A percentile compares a stretch with the other conserved stretches of the same genome.
Evolutionary conservation across 768 basidiomycete genomes (phyloP).

Genomic region (Boletus patriciae): DNA sequence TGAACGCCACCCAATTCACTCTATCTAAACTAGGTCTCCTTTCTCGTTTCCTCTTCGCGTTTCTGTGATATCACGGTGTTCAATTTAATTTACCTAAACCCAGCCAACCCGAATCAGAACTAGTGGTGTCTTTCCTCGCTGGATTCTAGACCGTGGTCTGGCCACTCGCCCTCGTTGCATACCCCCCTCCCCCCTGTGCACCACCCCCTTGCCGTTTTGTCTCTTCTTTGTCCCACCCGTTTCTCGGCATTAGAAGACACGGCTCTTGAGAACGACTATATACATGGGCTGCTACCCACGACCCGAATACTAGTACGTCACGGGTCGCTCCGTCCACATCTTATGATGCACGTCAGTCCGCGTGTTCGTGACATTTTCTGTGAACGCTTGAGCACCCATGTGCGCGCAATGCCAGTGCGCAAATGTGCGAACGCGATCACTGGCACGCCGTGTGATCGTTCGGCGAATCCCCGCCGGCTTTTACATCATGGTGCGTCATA

Average conservation of each 20-base stretch:
- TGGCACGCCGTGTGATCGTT: too few relatives aligned
- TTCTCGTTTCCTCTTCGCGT: neutral
- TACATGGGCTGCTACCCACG: neutral
- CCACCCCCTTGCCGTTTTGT: neutral
- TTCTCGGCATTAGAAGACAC: neutral
- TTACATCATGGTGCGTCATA: too few relatives aligned
- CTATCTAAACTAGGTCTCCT: conserved; percentile 1
- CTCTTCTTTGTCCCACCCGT: neutral
- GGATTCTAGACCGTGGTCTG: neutral
- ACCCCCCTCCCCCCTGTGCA: neutral
- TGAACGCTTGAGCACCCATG: too few relatives aligned
- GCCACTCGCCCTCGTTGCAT: neutral
- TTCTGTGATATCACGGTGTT: neutral
- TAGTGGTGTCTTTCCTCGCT: too few relatives aligned
- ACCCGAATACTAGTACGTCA: neutral
- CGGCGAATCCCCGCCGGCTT: too few relatives aligned
- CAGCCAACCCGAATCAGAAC: neutral
- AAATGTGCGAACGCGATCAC: too few relatives aligned
- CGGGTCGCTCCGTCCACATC: neutral
- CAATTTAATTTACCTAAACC: conserved; percentile 13
- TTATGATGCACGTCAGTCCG: neutral
- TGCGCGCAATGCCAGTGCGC: too few relatives aligned
- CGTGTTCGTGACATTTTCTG: neutral
- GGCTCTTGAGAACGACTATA: neutral
- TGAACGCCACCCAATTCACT: conserved; percentile 12